Percentiles rank a stretch among this genome's conserved stretches.
phyloP scores from a whole-genome alignment of 1,284 basidiomycete species.

The Fomitopsis palustris region DNA sequence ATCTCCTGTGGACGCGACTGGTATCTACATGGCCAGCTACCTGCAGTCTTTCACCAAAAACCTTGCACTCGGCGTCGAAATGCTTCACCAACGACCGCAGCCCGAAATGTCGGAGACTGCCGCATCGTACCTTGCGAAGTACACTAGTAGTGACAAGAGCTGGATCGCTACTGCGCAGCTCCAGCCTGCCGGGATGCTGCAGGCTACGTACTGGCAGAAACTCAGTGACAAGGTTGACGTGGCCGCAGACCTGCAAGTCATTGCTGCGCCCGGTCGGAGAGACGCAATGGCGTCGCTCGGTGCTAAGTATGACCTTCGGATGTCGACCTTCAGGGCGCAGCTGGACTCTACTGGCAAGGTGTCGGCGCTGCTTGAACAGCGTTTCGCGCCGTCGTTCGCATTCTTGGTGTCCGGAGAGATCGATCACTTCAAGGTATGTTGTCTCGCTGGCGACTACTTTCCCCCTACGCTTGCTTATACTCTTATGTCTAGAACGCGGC shows the following conservation, averaged over 20 bases:
- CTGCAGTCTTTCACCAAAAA: constrained; percentile 95
- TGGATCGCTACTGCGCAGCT: constrained; percentile 95
- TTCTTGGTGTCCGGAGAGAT: constrained; percentile 97
- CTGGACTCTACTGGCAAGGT: constrained; percentile 93
- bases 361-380: constrained; percentile 91
- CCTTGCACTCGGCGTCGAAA: constrained; percentile 88
- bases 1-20: constrained; percentile 84
- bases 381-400: constrained; percentile 92
- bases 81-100: constrained; percentile 80
- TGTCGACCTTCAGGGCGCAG: constrained; percentile 92
- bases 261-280: constrained; percentile 75
- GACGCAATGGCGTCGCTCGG: constrained; percentile 93
- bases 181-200: constrained; percentile 83
- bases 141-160: constrained; percentile 66
- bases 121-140: constrained; percentile 88
- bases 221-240: constrained; percentile 97
- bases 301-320: constrained; percentile 95
- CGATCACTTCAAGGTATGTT: constrained; percentile 90
- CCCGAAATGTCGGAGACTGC: constrained; percentile 73
- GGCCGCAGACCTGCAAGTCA: constrained; percentile 90
- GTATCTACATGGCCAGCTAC: constrained; percentile 92
- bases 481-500: constrained; percentile 66
- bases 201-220: constrained; percentile 97
- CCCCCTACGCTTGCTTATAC: background rate
- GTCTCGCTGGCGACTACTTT: background rate